A percentile compares a stretch with the other conserved stretches of the same genome.
Conservation (phyloP, 208 protist genomes). For the Acanthamoeba lugdunensis region DNA sequence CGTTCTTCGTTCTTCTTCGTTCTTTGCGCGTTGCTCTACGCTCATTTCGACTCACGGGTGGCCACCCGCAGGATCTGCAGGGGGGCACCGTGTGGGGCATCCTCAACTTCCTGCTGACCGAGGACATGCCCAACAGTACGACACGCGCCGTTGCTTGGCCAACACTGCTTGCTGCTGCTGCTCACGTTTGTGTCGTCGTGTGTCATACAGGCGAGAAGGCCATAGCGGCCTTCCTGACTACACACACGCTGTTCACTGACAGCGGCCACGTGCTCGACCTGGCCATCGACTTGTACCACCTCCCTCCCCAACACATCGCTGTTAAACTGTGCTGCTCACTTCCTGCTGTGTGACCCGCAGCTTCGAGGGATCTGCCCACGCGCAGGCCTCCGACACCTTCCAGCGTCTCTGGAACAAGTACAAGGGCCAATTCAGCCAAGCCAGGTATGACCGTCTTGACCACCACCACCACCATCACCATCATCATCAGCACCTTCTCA, state of each 20-base stretch:
- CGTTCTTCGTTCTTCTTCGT: neutral
- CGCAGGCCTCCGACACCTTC: neutral
- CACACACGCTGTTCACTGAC: neutral
- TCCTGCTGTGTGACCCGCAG: neutral
- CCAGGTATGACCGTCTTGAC: neutral
- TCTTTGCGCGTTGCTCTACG: neutral
- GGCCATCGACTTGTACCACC: neutral
- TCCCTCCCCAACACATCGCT: neutral
- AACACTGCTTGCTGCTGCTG: no score
- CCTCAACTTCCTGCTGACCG: slow-evolving; percentile 20
- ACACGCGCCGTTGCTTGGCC: neutral
- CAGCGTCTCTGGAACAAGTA: neutral
- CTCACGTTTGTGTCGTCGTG: neutral
- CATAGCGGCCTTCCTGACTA: neutral
- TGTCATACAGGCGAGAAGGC: neutral
- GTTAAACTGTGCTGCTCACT: neutral
- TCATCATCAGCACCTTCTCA: no score
- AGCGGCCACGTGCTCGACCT: slow-evolving; percentile 27
- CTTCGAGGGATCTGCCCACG: neutral
- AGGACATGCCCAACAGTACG: neutral
- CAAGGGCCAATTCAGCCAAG: neutral
- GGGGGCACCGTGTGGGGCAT: slow-evolving; percentile 30
- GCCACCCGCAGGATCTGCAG: neutral
- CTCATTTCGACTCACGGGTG: no score
- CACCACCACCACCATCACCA: no score